Percentiles rank a stretch among this genome's conserved stretches.
phyloP scores from a whole-genome alignment of 2,329 filamentous ascomycete genomes.

The Aspergillus sp. region DNA sequence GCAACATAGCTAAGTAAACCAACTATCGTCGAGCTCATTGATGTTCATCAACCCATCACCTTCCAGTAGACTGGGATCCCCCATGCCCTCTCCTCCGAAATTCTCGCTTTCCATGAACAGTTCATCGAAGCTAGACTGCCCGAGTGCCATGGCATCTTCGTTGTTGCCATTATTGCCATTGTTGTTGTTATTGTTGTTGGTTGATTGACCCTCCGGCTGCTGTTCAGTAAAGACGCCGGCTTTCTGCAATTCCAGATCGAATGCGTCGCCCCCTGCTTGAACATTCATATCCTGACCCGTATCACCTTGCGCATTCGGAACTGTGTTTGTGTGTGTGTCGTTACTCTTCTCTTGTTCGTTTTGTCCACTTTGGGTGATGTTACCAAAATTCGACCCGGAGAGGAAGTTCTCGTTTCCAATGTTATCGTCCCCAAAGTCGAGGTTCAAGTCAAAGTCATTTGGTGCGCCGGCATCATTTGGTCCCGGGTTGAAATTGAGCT shows the following conservation, averaged over 20 bases:
- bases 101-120: conserved; percentile 42
- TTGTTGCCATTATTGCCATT: conserved; percentile 2
- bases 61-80: conserved; percentile 33
- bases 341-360: conserved; percentile 15
- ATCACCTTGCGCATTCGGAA: conserved; percentile 27
- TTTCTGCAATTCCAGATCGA: conserved; percentile 36
- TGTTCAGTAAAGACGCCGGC: conserved; percentile 20
- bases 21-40: conserved; percentile 40
- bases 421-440: conserved; percentile 39
- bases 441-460: conserved; percentile 38
- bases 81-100: conserved; percentile 29
- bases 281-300: conserved; percentile 31
- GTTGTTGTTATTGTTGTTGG: not conserved
- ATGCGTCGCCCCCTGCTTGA: conserved; percentile 31
- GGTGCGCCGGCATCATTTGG: conserved; percentile 32
- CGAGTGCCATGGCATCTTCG: conserved; percentile 37
- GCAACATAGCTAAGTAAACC: conserved; percentile 25
- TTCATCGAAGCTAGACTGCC: conserved; percentile 46
- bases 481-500: conserved; percentile 42
- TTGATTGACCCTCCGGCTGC: conserved; percentile 18
- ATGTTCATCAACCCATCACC: conserved; percentile 37
- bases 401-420: conserved; percentile 38
- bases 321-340: conserved; percentile 16
- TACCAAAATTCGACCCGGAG: conserved; percentile 31
- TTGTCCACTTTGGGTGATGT: conserved; percentile 12